Evolutionary conservation across 352 stramenopile genomes (phyloP).

Genomic region (Pythium coloratum): DNA sequence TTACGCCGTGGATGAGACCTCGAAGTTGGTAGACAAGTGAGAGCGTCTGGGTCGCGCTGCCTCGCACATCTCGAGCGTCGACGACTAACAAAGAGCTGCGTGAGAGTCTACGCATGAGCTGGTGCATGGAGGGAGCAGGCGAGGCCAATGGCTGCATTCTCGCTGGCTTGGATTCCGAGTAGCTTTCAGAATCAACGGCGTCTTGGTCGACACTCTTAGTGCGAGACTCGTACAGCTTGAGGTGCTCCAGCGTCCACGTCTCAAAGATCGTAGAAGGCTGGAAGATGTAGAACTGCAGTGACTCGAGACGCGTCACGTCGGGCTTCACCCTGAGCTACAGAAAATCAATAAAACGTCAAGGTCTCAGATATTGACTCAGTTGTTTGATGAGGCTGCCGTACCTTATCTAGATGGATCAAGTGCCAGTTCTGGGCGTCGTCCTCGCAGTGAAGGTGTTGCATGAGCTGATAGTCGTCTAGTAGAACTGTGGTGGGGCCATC

Average conservation of each 20-base stretch:
- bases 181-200: not conserved
- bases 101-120: slow-evolving; percentile 21
- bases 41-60: slow-evolving; percentile 19
- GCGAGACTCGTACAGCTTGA: slow-evolving; percentile 46
- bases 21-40: slow-evolving; percentile 21
- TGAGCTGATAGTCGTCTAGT: slow-evolving; percentile 43
- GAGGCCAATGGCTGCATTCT: not conserved
- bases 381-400: slow-evolving; percentile 11
- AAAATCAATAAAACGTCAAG: not conserved
- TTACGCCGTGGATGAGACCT: slow-evolving; percentile 11
- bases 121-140: slow-evolving; percentile 9
- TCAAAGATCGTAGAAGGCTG: slow-evolving; percentile 64
- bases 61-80: slow-evolving; percentile 28
- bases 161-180: not conserved
- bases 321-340: slow-evolving; percentile 22
- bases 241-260: slow-evolving; percentile 50
- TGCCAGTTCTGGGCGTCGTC: slow-evolving; percentile 77
- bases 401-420: slow-evolving; percentile 51
- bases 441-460: slow-evolving; percentile 59
- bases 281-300: slow-evolving; percentile 52
- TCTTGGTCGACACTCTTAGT: slow-evolving; percentile 7
- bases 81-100: slow-evolving; percentile 23
- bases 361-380: not conserved
- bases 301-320: slow-evolving; percentile 40
- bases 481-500: slow-evolving; percentile 47